phyloP scores from a whole-genome alignment of 1,139 yeast species.

The Yamadazyma mexicana region DNA sequence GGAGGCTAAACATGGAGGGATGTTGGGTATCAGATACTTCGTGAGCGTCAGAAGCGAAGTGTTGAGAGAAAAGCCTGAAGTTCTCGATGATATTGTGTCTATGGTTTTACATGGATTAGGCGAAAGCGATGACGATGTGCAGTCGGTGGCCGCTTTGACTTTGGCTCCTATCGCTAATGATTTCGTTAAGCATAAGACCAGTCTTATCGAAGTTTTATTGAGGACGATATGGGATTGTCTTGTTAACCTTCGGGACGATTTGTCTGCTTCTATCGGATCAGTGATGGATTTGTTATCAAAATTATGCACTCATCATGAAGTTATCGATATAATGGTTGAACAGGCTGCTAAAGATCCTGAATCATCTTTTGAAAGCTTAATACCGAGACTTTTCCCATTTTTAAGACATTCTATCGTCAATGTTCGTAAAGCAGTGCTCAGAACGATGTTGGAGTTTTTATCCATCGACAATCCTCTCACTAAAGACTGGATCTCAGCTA shows the following conservation, averaged over 20 bases:
- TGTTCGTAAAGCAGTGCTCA: constrained; percentile 85
- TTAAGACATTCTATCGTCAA: constrained; percentile 91
- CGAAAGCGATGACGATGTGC: constrained; percentile 92
- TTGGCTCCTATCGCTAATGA: constrained; percentile 85
- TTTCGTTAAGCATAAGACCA: constrained; percentile 66
- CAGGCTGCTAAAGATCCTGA: constrained; percentile 59
- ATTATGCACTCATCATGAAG: constrained; percentile 79
- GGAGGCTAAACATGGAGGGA: constrained; percentile 99
- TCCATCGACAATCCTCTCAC: constrained; percentile 64
- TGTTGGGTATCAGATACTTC: constrained; percentile 88
- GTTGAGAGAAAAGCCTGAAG: constrained; percentile 54
- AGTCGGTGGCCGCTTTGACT: constrained; percentile 94
- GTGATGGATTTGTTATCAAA: constrained; percentile 93
- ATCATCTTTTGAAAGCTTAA: constrained; percentile 61
- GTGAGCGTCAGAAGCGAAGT: constrained; percentile 88
- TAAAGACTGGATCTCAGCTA: constrained; percentile 78
- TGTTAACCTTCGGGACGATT: constrained; percentile 81
- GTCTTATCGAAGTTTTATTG: constrained; percentile 63
- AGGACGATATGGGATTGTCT: constrained; percentile 87
- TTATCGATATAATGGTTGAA: constrained; percentile 65
- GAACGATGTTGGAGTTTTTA: constrained; percentile 77
- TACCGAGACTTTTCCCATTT: constrained; percentile 92
- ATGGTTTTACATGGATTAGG: constrained; percentile 87
- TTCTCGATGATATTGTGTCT: constrained; percentile 70
- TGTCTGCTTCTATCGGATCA: constrained; percentile 92